Evolutionary conservation across 495 filamentous ascomycete genomes (phyloP).

Genomic region (Penicillium fimorum): DNA sequence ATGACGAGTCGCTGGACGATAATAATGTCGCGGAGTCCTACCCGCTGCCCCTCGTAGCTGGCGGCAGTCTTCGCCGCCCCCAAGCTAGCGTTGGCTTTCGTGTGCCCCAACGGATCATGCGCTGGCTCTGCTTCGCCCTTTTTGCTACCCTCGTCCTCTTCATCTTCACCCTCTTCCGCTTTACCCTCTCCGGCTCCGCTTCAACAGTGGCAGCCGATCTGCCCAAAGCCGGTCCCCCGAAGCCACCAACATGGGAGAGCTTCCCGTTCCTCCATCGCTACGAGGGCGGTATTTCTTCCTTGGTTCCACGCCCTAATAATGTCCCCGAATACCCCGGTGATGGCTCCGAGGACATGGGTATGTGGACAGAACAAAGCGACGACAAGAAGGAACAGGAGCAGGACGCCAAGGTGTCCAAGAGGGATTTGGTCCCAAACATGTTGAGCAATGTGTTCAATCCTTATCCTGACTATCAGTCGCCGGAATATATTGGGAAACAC

Average conservation of each 20-base stretch:
- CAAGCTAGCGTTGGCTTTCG: constrained; percentile 47
- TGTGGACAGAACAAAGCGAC: constrained; percentile 11
- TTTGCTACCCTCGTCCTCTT: constrained; percentile 68
- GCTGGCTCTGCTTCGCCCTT: constrained; percentile 69
- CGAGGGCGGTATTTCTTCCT: constrained; percentile 71
- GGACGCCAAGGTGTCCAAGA: constrained; percentile 4
- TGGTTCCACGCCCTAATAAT: constrained; percentile 62
- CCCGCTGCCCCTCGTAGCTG: constrained; percentile 50
- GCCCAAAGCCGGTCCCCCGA: constrained; percentile 46
- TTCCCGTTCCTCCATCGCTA: constrained; percentile 82
- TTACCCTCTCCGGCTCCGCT: constrained; percentile 62
- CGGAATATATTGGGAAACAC: constrained; percentile 57
- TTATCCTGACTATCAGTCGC: constrained; percentile 64
- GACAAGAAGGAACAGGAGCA: constrained; percentile 1
- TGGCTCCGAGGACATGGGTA: constrained; percentile 27
- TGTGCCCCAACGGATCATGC: constrained; percentile 59
- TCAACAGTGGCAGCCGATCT: constrained; percentile 57
- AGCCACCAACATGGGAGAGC: constrained; percentile 73
- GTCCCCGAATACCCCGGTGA: constrained; percentile 73
- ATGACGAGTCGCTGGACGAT: constrained; percentile 27
- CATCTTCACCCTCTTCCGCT: constrained; percentile 65
- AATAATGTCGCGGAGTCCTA: constrained; percentile 32
- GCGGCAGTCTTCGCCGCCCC: constrained; percentile 37
- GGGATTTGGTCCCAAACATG: constrained; percentile 30
- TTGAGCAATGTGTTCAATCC: constrained; percentile 63